Evolutionary conservation across 2,329 filamentous ascomycete genomes (phyloP), one percentile per base, ranked within the genome.

Genomic region (Scolecobasidium constrictum): DNA sequence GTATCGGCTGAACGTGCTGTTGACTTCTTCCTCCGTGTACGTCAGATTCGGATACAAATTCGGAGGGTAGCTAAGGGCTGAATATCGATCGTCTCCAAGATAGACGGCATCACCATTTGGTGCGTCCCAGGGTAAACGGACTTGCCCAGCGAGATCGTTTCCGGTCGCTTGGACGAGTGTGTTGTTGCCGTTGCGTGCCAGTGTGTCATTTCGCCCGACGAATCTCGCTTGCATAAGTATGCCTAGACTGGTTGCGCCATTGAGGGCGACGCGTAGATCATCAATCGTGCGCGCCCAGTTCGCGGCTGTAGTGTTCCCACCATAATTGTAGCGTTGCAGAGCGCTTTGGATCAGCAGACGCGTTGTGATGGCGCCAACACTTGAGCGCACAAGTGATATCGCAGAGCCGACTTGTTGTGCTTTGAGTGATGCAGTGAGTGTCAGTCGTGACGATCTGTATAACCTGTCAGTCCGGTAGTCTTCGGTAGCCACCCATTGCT

Each of bases 351-450:
- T 66, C 12, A 73, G 52, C 6, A 76, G 56, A 28, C 75, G 66
- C 0, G 84, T 87, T 5, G 81, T 69, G 35, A 92, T 81, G 43
- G 82, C 81, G 43, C 72, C 69, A 55, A 80, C 83, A 46, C 78
- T 81, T 22, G 83, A 83, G 63, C 87, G 77, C 50, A 94, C 77
- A 40, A 94, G 72, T 40, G 85, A 71, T 43, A 95, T 73, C 56
- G 86, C 83, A 41, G 85, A 81, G 4, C 82, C 71, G 48, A 95
- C 73, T 56, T 90, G 82, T 21, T 83, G 79, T 16, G 87, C 82
- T 61, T 94, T 94, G 56, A 94, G 77, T 3, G 83, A 87, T 5
- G 88, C 88, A 1, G 86, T 86, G 48, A 94, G 70, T 19, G 78
- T 68, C 38, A 95, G 75, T n/a, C 23, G 20, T 5, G 20, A 22